These are phyloP conservation scores for Malus domestica DNA, from an alignment of 306 rosid species.

Conservation along the genomic window ASM211411v1 NC_041795.1:3651001-3651500, in stretches of 20 bases:
- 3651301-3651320: neutral
- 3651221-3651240: neutral
- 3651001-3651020: conserved; percentile 22
- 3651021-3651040: conserved; percentile 6
- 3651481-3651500: neutral
- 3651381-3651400: neutral
- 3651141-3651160: neutral
- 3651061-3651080: neutral
- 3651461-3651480: conserved; percentile 8
- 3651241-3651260: neutral
- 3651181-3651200: neutral
- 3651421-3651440: neutral
- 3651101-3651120: neutral
- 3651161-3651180: neutral
- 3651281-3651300: neutral
- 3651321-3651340: conserved; percentile 2
- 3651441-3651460: neutral
- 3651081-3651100: neutral
- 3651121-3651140: neutral
- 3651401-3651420: neutral
- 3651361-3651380: conserved; percentile 1
- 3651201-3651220: neutral
- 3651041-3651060: neutral
- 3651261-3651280: neutral
- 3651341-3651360: neutral